Evolutionary conservation across 1,139 yeast species (phyloP).

Genomic region (Suhomyces panamericanus): DNA sequence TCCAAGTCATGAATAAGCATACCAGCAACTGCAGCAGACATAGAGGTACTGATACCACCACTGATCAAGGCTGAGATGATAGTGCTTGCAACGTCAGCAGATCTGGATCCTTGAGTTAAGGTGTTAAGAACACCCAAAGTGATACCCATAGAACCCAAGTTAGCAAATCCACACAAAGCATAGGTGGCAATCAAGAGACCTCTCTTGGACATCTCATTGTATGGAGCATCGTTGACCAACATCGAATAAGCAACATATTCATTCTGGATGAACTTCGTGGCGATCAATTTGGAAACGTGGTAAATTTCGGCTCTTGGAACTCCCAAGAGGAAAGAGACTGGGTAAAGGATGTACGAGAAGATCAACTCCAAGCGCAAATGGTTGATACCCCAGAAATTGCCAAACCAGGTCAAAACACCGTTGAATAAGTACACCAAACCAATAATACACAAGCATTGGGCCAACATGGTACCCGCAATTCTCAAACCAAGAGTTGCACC

Average conservation of each 20-base stretch:
- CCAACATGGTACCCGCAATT: conserved; percentile 61
- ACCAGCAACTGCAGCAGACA: conserved; percentile 66
- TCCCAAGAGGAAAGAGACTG: conserved; percentile 62
- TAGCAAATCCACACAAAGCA: conserved; percentile 66
- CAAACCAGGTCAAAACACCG: conserved; percentile 64
- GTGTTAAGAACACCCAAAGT: conserved; percentile 64
- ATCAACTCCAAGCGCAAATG: conserved; percentile 57
- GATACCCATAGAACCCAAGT: conserved; percentile 64
- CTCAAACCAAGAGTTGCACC: conserved; percentile 64
- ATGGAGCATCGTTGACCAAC: conserved; percentile 47
- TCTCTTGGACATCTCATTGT: conserved; percentile 51
- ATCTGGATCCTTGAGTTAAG: conserved; percentile 52
- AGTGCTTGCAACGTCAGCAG: conserved; percentile 50
- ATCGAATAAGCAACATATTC: conserved; percentile 60
- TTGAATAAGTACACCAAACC: conserved; percentile 60
- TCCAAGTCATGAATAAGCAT: conserved; percentile 60
- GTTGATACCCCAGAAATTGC: conserved; percentile 60
- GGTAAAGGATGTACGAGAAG: conserved; percentile 59
- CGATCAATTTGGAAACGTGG: conserved; percentile 53
- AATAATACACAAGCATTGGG: conserved; percentile 64
- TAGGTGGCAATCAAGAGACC: conserved; percentile 62
- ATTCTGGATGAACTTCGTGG: conserved; percentile 61
- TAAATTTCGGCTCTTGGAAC: conserved; percentile 58
- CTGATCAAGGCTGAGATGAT: conserved; percentile 54
- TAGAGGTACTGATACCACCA: conserved; percentile 57